These are phyloP conservation scores for Bruguiera gymnorhiza DNA, from an alignment of 345 rosid genomes.

Conservation along the genomic window DNA sequence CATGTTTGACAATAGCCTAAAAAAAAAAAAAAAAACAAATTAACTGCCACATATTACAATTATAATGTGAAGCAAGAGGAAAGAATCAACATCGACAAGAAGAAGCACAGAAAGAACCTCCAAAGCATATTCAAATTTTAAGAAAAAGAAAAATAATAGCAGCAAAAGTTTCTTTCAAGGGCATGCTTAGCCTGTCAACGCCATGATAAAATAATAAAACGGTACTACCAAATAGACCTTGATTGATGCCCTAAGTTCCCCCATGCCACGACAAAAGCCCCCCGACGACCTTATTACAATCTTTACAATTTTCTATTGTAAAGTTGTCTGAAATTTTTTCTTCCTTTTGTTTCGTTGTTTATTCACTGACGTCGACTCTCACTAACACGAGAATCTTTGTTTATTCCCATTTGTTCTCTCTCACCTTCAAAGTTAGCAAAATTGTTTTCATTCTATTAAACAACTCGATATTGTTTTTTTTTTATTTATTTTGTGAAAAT, in stretches of 20 bases:
- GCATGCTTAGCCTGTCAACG: conserved; percentile 25
- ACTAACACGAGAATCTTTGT: conserved; percentile 39
- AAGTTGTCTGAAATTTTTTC: conserved; percentile 5
- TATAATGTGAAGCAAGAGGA: conserved; percentile 3
- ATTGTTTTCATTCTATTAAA: conserved; percentile 33
- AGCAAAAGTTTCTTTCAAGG: conserved; percentile 12
- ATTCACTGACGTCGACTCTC: conserved; percentile 50
- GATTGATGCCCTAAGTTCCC: conserved; percentile 31
- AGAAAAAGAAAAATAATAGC: not conserved
- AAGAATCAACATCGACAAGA: conserved; percentile 42
- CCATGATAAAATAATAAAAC: conserved; percentile 22
- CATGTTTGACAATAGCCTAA: too few species aligned
- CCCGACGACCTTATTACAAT: conserved; percentile 32
- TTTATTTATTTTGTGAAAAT: conserved; percentile 9
- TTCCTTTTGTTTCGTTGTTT: conserved; percentile 21
- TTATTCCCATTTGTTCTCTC: conserved; percentile 19
- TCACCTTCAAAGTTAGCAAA: conserved; percentile 40
- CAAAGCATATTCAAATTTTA: conserved; percentile 24
- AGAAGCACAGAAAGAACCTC: conserved; percentile 33
- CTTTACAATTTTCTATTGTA: conserved; percentile 13
- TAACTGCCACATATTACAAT: too few species aligned
- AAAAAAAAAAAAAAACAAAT: not conserved
- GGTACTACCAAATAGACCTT: conserved; percentile 37
- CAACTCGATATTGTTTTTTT: conserved; percentile 14
- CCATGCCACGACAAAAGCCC: conserved; percentile 50